Evolutionary conservation across 306 rosid species (phyloP).

Genomic region (Quercus cerris): DNA sequence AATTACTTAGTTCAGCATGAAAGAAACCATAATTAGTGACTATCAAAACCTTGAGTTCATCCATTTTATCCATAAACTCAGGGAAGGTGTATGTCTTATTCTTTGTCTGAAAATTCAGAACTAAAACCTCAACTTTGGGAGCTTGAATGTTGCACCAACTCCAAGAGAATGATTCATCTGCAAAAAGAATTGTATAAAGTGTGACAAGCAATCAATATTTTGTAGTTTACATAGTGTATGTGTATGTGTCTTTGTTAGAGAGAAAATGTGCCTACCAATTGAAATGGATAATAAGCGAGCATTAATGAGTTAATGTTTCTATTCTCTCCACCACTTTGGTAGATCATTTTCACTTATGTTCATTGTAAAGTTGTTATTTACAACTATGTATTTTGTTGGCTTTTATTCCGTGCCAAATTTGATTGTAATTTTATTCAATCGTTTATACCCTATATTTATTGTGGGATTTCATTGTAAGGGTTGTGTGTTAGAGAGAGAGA

Average conservation of each 20-base stretch:
- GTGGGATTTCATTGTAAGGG: too few relatives aligned
- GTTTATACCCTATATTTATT: too few relatives aligned
- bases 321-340: conserved; percentile 54
- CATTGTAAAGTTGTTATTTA: too few relatives aligned
- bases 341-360: conserved; percentile 24
- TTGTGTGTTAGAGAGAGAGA: too few relatives aligned
- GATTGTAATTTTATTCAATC: too few relatives aligned
- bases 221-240: neutral
- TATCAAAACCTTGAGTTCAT: conserved; percentile 41
- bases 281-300: conserved; percentile 51
- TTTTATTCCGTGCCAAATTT: too few relatives aligned
- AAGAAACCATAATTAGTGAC: conserved; percentile 36
- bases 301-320: conserved; percentile 24
- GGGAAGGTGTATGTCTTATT: conserved; percentile 39
- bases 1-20: conserved; percentile 27
- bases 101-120: conserved; percentile 45
- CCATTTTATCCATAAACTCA: conserved; percentile 32
- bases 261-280: conserved; percentile 46
- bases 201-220: neutral
- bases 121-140: conserved; percentile 48
- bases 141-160: conserved; percentile 49
- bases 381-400: too few relatives aligned
- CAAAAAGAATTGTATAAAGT: conserved; percentile 13
- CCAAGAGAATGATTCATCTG: conserved; percentile 49
- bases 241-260: neutral